A percentile compares a stretch with the other conserved stretches of the same genome.
Evolutionary conservation across 1,284 basidiomycete genomes (phyloP).

Genomic region (Inonotus hispidus): DNA sequence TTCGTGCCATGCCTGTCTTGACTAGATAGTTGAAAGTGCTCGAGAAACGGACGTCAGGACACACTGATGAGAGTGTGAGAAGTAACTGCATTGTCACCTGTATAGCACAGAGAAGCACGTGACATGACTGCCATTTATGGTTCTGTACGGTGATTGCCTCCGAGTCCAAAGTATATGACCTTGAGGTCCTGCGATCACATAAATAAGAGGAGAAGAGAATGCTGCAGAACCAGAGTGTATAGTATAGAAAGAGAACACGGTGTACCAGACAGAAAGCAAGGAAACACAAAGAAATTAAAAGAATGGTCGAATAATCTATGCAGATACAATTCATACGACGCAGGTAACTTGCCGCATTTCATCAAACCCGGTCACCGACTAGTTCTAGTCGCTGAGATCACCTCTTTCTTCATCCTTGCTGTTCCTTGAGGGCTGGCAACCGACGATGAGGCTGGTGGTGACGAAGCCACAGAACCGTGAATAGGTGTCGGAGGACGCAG

Average conservation of each 20-base stretch:
- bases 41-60: background rate
- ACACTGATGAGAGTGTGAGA: background rate
- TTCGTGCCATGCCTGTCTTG: constrained; percentile 58
- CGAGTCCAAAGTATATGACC: too few relatives aligned
- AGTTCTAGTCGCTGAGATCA: background rate
- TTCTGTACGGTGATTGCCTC: too few relatives aligned
- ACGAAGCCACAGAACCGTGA: constrained; percentile 13
- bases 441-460: constrained; percentile 15
- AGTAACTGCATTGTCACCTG: background rate
- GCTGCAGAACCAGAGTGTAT: background rate
- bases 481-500: constrained; percentile 19
- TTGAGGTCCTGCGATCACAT: too few relatives aligned
- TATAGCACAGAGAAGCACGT: constrained; percentile 6
- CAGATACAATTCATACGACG: constrained; percentile 5
- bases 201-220: too few relatives aligned
- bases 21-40: background rate
- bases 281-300: constrained; percentile 6
- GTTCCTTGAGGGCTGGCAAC: constrained; percentile 9
- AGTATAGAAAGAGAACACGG: background rate
- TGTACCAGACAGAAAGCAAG: background rate
- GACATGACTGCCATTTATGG: background rate
- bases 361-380: background rate
- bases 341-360: constrained; percentile 5
- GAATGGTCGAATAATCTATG: background rate
- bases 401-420: constrained; percentile 5